phyloP scores from a whole-genome alignment of 805 yeast genomes.

The Komagataella pastoris region DNA sequence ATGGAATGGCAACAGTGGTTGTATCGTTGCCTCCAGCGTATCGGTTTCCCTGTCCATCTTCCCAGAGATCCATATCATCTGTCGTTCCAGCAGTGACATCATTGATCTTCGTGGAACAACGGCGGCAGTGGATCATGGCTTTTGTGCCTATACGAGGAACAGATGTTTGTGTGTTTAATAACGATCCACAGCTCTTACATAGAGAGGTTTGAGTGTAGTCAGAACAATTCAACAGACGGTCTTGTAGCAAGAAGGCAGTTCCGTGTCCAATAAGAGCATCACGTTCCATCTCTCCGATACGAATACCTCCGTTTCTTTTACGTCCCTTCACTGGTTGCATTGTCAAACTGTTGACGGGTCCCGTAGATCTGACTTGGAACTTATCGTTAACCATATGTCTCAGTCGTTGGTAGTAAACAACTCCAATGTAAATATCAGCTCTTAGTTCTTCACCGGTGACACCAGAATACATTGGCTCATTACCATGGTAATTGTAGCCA shows the following conservation, averaged over 20 bases:
- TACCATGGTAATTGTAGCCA: conserved; percentile 96
- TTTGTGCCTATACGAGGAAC: conserved; percentile 84
- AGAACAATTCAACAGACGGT: conserved; percentile 86
- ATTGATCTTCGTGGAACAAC: conserved; percentile 70
- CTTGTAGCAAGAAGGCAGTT: conserved; percentile 88
- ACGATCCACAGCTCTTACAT: conserved; percentile 89
- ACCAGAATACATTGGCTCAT: conserved; percentile 98
- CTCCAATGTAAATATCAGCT: conserved; percentile 92
- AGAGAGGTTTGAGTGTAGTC: conserved; percentile 88
- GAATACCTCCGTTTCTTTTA: conserved; percentile 97
- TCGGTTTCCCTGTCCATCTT: conserved; percentile 89
- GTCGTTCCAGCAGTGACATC: conserved; percentile 36
- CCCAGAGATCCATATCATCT: conserved; percentile 78
- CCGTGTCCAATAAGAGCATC: conserved; percentile 99
- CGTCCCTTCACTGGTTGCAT: conserved; percentile 99
- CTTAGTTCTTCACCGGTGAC: conserved; percentile 96
- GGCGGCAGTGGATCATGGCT: conserved; percentile 75
- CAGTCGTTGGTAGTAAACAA: conserved; percentile 94
- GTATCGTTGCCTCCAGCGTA: conserved; percentile 88
- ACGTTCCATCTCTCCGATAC: conserved; percentile 99
- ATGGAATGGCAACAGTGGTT: conserved; percentile 94
- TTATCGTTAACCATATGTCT: conserved; percentile 99
- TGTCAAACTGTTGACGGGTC: conserved; percentile 92
- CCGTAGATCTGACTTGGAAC: conserved; percentile 98
- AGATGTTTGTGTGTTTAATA: conserved; percentile 77